Base-by-base conservation (phyloP, 1,284 basidiomycete genomes). In the Hymenochaete sp. region DNA sequence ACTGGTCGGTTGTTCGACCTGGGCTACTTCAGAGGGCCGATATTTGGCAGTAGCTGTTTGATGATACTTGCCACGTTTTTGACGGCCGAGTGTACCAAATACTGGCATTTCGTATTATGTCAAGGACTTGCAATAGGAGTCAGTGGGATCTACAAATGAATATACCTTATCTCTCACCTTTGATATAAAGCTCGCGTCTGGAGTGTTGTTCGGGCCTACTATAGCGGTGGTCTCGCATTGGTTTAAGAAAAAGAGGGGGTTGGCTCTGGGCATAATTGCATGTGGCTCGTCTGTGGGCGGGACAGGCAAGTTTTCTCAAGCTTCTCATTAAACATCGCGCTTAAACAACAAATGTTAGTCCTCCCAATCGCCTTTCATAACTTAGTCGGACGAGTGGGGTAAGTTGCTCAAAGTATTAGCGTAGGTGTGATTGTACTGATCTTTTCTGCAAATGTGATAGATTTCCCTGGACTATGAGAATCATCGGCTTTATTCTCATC, bases 21-120 rank as follows among this genome's bases (percentile, higher is more conserved):
- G 2, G 79, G 79, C 14, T 71, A 76, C 55, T 73, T 75, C 53
- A 64, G 63, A 26, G 56, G 66, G 3, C 65, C 75, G 6, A 63
- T 73, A 36, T 52, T 68, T 3, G 47, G 60, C 4, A 69, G 67
- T 14, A 74, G 73, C 37, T 55, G 56, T 2, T 42, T 75, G 7
- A 65, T 79, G 26, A 58, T 78, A 4, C 52, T 67, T 5, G 67
- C 70, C 18, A 72, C 76, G 1, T 74, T 81, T 56, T 64, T 81
- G 40, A 65, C 73, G 10, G 72, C 72, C 0, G 58, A 79, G 58
- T 75, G 75, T 47, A 71, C 58, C 7, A 47, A 68, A 50, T 82
- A 77, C 55, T 81, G 73, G 68, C 77, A 81, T 16, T 73, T 77
- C 48, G 47, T 79, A 2, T 60, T 79, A 0, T 74, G 71, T 53